Percentiles rank a stretch among this genome's conserved stretches.
Conservation (phyloP, 257 asterid species). For the Coffea canephora region DNA sequence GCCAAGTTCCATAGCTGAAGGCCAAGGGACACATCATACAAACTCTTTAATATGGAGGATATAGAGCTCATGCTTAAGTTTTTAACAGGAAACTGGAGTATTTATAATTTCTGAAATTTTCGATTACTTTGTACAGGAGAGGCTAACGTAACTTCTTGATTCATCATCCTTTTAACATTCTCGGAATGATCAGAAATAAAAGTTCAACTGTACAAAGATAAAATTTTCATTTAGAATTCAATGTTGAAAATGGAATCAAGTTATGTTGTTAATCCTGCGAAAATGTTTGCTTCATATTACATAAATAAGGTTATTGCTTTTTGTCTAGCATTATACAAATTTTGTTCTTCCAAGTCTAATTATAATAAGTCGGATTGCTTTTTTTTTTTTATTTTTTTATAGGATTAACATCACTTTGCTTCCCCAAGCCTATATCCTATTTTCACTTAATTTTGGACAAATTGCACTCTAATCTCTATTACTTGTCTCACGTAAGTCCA, state of each 20-base stretch:
- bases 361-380: too few species aligned
- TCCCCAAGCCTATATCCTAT: too few species aligned
- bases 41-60: background rate
- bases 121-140: conserved; percentile 13
- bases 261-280: background rate
- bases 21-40: background rate
- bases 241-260: background rate
- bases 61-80: background rate
- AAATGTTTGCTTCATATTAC: too few species aligned
- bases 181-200: conserved; percentile 1
- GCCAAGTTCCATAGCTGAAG: conserved; percentile 4
- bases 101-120: too few species aligned
- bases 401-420: too few species aligned
- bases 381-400: too few species aligned
- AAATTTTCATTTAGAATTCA: background rate
- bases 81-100: background rate
- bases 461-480: too few species aligned
- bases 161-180: background rate
- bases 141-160: conserved; percentile 23
- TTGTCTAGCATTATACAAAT: background rate
- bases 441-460: too few species aligned
- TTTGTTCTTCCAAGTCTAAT: background rate
- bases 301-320: background rate
- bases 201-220: conserved; percentile 10
- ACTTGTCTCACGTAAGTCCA: too few species aligned